These are phyloP conservation scores for Zea luxurians DNA, from an alignment of 176 grass and related monocot species.

Conservation along the genomic window DNA sequence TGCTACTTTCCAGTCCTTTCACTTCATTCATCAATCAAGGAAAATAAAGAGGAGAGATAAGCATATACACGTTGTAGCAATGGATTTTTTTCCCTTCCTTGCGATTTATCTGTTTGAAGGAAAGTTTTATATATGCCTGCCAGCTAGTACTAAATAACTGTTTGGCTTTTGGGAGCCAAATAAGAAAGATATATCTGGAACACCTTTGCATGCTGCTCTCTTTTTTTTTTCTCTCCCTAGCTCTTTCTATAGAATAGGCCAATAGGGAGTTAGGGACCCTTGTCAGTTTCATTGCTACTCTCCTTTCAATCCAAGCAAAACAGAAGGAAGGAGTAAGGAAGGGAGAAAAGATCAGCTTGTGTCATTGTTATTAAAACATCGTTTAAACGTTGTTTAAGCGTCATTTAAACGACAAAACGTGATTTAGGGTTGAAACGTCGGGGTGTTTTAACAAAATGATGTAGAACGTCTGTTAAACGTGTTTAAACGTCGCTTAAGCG, in stretches of 20 bases:
- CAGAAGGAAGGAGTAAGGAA: neutral
- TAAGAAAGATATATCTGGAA: neutral
- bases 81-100: neutral
- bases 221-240: no score
- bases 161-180: neutral
- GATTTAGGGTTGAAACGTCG: no score
- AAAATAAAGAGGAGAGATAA: no score
- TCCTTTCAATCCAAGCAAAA: slow-evolving; percentile 34
- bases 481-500: no score
- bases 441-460: no score
- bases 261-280: no score
- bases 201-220: neutral
- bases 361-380: no score
- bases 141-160: neutral
- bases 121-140: neutral
- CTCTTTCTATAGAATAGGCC: no score
- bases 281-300: neutral
- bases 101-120: neutral
- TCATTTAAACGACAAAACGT: no score
- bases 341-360: neutral
- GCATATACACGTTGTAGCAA: neutral
- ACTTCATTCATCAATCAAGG: neutral
- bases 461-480: no score
- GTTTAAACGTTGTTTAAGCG: no score
- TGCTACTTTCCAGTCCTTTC: neutral